Evolutionary conservation across 208 protist species (phyloP).

Genomic region (Leptomonas pyrrhocoris): DNA sequence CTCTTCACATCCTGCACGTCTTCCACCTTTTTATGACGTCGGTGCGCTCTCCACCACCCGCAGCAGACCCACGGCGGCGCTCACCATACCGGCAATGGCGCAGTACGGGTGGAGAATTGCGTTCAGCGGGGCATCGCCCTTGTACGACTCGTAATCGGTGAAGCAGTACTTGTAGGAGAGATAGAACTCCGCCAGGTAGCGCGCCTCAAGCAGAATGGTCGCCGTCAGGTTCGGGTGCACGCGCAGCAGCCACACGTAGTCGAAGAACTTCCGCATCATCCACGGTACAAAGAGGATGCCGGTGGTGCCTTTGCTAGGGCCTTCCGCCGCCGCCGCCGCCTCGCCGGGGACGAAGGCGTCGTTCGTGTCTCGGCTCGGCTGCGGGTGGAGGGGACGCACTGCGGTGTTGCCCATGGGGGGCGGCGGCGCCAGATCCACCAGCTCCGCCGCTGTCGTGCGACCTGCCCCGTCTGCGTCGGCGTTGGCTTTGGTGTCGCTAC

Average conservation of each 20-base stretch:
- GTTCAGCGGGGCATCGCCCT: constrained; percentile 57
- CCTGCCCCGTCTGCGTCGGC: not conserved
- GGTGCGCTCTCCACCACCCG: constrained; percentile 79
- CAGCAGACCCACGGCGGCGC: constrained; percentile 66
- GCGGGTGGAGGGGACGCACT: not conserved
- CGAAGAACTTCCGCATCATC: constrained; percentile 77
- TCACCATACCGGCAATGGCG: constrained; percentile 71
- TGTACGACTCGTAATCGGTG: constrained; percentile 63
- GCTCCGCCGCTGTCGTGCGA: not conserved
- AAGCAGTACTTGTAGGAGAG: constrained; percentile 86
- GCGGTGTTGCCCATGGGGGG: not conserved
- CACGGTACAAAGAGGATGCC: constrained; percentile 73
- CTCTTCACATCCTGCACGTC: not conserved
- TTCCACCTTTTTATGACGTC: constrained; percentile 24
- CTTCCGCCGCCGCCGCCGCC: not conserved
- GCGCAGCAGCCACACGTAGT: constrained; percentile 81
- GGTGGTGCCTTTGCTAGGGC: constrained; percentile 1
- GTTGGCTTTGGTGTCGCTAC: not conserved
- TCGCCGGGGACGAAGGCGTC: not conserved
- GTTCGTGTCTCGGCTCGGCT: constrained; percentile 6
- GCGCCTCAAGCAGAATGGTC: constrained; percentile 76
- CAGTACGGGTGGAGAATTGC: constrained; percentile 58
- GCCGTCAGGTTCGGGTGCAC: constrained; percentile 74
- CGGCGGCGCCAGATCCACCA: not conserved
- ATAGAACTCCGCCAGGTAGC: constrained; percentile 79